Evolutionary conservation across 176 grass and related monocot genomes (phyloP).

Genomic region (Zea luxurians): DNA sequence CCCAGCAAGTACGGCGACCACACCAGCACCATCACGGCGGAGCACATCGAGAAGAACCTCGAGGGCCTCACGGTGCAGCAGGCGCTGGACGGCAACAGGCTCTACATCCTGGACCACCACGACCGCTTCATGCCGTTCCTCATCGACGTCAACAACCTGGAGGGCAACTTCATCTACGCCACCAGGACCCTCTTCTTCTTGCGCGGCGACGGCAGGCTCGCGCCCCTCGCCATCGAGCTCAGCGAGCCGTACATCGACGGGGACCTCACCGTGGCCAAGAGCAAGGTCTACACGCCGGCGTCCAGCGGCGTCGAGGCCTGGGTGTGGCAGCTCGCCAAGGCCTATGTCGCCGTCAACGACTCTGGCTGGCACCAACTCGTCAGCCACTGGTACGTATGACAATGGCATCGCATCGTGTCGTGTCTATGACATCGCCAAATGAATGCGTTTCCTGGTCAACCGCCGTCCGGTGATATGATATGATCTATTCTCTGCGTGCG

Average conservation of each 20-base stretch:
- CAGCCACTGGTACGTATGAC: slow-evolving; percentile 73
- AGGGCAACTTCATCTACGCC: slow-evolving; percentile 73
- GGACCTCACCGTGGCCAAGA: slow-evolving; percentile 40
- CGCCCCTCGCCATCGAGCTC: slow-evolving; percentile 79
- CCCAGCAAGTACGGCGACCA: slow-evolving; percentile 72
- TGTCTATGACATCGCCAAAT: too few relatives aligned
- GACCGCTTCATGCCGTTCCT: slow-evolving; percentile 84
- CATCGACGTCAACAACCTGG: slow-evolving; percentile 56
- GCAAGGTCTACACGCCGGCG: slow-evolving; percentile 67
- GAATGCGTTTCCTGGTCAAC: too few relatives aligned
- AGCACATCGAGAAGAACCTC: slow-evolving; percentile 58
- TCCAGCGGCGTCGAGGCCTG: slow-evolving; percentile 45
- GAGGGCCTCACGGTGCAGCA: slow-evolving; percentile 58
- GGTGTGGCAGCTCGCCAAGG: slow-evolving; percentile 90
- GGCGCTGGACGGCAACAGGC: slow-evolving; percentile 54
- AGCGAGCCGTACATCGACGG: slow-evolving; percentile 55
- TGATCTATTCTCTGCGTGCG: not conserved
- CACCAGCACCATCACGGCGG: slow-evolving; percentile 71
- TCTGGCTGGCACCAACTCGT: slow-evolving; percentile 81
- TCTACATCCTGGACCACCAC: slow-evolving; percentile 92
- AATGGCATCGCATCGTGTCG: too few relatives aligned
- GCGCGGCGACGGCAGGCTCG: slow-evolving; percentile 48
- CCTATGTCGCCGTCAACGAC: slow-evolving; percentile 83
- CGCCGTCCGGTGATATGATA: not conserved
- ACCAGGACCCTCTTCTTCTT: slow-evolving; percentile 76